phyloP scores from a whole-genome alignment of 1,284 basidiomycete species.

The Malassezia brasiliensis region DNA sequence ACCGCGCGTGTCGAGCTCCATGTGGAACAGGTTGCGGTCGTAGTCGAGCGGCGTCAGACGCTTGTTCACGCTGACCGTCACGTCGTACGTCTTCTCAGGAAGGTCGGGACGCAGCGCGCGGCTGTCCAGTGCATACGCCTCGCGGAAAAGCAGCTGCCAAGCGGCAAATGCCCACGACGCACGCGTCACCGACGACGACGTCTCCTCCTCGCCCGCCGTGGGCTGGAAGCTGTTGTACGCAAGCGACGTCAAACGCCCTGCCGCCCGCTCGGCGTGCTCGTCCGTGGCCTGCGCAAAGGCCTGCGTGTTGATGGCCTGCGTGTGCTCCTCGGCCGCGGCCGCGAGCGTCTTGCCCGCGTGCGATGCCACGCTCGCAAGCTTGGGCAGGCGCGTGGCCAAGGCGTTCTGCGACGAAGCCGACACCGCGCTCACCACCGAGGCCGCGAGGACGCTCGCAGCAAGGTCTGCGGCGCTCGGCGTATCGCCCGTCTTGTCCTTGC shows the following conservation, averaged over 20 bases:
- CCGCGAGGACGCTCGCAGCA: conserved; percentile 32
- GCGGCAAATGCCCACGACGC: conserved; percentile 43
- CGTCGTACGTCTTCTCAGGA: conserved; percentile 80
- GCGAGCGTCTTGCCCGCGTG: conserved; percentile 11
- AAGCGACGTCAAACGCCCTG: conserved; percentile 29
- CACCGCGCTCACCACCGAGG: conserved; percentile 23
- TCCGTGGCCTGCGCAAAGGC: not conserved
- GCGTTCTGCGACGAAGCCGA: not conserved
- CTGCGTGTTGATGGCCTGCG: conserved; percentile 21
- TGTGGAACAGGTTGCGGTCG: conserved; percentile 96
- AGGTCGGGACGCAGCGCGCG: conserved; percentile 62
- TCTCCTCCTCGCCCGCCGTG: conserved; percentile 24
- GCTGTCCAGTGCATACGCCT: conserved; percentile 39
- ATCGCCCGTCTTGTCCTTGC: conserved; percentile 34
- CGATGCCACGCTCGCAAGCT: not conserved
- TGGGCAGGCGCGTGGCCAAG: conserved; percentile 4
- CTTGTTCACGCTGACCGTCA: conserved; percentile 85
- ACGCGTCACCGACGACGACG: conserved; percentile 19
- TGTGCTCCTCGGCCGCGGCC: conserved; percentile 22
- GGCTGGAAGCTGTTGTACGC: conserved; percentile 39
- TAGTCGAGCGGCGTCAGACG: conserved; percentile 89
- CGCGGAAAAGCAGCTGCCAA: conserved; percentile 47
- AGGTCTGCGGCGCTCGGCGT: conserved; percentile 30
- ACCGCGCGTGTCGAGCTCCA: conserved; percentile 84
- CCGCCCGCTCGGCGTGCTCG: conserved; percentile 32